A percentile compares a stretch with the other conserved stretches of the same genome.
phyloP scores from a whole-genome alignment of 2,329 filamentous ascomycete species.

The Phialophora verrucosa region DNA sequence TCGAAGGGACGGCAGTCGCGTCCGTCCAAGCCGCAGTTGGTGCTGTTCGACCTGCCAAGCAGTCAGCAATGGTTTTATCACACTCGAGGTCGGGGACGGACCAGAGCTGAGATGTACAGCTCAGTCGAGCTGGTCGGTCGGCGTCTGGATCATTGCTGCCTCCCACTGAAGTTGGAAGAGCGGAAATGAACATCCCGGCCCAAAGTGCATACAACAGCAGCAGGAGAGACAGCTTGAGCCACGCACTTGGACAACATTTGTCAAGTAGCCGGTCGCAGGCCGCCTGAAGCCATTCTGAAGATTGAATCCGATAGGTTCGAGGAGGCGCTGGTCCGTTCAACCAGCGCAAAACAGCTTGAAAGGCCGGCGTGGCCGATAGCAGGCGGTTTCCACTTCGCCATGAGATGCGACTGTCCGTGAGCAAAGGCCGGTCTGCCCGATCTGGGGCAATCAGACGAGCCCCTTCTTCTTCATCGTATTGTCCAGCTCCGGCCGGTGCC shows the following conservation, averaged over 20 bases:
- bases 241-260: neutral
- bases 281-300: slow-evolving; percentile 15
- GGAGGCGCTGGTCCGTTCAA: slow-evolving; percentile 10
- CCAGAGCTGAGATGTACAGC: slow-evolving; percentile 13
- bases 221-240: slow-evolving; percentile 8
- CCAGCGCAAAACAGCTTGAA: slow-evolving; percentile 5
- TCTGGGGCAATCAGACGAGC: neutral
- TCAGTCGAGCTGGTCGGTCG: neutral
- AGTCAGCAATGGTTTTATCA: neutral
- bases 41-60: slow-evolving; percentile 21
- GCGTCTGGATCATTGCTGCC: neutral
- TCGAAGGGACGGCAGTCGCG: slow-evolving; percentile 63
- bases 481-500: neutral
- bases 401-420: neutral
- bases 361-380: neutral
- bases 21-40: slow-evolving; percentile 60
- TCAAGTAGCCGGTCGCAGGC: slow-evolving; percentile 13
- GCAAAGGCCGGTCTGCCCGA: neutral
- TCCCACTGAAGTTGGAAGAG: neutral
- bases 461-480: slow-evolving; percentile 3
- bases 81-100: neutral
- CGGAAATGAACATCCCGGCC: slow-evolving; percentile 9
- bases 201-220: slow-evolving; percentile 5
- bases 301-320: slow-evolving; percentile 10
- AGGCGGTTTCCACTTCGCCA: neutral